Percentiles rank a stretch among this genome's conserved stretches.
phyloP scores from a whole-genome alignment of 108 stramenopile species.

The Nannochloropsis salina region DNA sequence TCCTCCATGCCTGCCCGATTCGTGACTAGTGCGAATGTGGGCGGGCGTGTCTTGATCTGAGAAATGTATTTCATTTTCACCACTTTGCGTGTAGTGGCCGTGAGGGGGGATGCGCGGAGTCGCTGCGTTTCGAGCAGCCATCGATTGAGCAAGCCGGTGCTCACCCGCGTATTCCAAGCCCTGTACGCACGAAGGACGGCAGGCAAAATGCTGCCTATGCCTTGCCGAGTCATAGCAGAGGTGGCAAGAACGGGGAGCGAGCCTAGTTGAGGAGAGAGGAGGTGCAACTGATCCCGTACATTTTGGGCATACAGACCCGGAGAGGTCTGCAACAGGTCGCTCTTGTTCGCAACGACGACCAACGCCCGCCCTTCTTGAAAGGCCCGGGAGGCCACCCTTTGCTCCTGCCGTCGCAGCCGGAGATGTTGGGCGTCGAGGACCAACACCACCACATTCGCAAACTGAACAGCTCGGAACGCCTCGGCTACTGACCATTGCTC shows the following conservation, averaged over 20 bases:
- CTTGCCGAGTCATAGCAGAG: constrained; percentile 32
- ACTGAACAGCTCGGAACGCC: constrained; percentile 44
- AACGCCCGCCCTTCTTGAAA: constrained; percentile 47
- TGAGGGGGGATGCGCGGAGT: constrained; percentile 37
- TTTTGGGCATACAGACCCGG: constrained; percentile 38
- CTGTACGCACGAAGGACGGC: constrained; percentile 40
- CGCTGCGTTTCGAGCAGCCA: constrained; percentile 48
- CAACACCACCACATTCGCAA: constrained; percentile 53
- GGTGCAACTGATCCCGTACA: constrained; percentile 42
- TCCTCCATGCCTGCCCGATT: constrained; percentile 26
- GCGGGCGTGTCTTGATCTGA: constrained; percentile 51
- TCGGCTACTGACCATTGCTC: constrained; percentile 39
- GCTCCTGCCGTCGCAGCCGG: constrained; percentile 36
- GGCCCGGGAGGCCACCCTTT: constrained; percentile 32
- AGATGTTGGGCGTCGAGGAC: constrained; percentile 51
- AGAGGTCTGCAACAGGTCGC: constrained; percentile 37
- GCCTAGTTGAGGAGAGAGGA: constrained; percentile 45
- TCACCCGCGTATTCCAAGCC: constrained; percentile 42
- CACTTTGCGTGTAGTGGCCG: constrained; percentile 27
- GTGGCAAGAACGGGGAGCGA: constrained; percentile 43
- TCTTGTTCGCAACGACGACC: constrained; percentile 52
- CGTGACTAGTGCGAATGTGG: constrained; percentile 49
- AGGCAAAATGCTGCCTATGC: constrained; percentile 34
- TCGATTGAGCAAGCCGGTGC: constrained; percentile 49
- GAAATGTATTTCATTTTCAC: constrained; percentile 48